Evolutionary conservation across 129 eudicot species (phyloP), one percentile per base, ranked within the genome.

Genomic region (Pulicaria dysenterica): DNA sequence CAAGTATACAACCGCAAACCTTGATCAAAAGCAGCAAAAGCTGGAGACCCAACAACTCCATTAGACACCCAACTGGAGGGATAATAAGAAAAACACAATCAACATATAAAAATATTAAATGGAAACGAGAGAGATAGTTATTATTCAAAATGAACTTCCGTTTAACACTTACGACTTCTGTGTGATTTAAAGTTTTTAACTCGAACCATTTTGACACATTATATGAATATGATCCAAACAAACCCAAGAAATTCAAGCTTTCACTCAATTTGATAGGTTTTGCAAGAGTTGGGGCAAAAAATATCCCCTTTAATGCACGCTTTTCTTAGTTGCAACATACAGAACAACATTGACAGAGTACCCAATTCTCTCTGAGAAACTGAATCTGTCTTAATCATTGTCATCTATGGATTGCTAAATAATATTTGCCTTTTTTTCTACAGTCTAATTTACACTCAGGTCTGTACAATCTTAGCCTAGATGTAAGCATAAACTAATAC

Each of bases 1-100:
- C 12, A 58, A 48, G 7, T n/a, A 6, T 16, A 66, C 11, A 58
- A 48, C 7, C 14, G 70, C 85, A 58, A 83, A 94, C 98, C 98
- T 88, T 94, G 98, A 88, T 94, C 98, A 73, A 66, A 94, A 62
- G 98, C 98, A 49, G 98, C 98, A 81, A 94, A 94, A 76, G 98
- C 98, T 10, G 98, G 98, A 72, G 98, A 94, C 63, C 98, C 98
- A 70, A 94, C 97, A 11, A 94, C 90, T 78, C 98, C 97, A 75
- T 94, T 94, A 67, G 97, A 88, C 65, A 94, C 95, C 98, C 98
- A 94, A 50, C 98, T 94, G 85, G 11, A 76, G 19, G 17, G 7
- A 64, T 41, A 31, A 50, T 58, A 77, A 19, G 68, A 16, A 61
- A 40, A 59, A 41, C 6, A 8, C 13, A 61, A 38, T 78, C 66